phyloP scores from a whole-genome alignment of 495 filamentous ascomycete species.

The Daldinia bambusicola region DNA sequence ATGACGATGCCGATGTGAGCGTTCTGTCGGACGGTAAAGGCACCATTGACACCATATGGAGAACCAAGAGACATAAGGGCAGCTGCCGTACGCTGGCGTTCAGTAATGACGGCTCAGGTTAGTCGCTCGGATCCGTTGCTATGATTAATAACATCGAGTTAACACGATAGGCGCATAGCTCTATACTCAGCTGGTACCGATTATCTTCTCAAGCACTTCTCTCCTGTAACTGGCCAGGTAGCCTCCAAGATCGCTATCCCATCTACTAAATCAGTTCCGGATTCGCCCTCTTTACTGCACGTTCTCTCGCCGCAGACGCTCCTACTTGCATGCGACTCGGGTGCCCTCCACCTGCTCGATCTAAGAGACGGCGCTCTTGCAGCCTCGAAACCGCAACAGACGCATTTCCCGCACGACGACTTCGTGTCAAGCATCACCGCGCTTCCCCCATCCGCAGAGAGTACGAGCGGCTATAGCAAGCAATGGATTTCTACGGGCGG shows the following conservation, averaged over 20 bases:
- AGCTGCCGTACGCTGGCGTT: conserved; percentile 86
- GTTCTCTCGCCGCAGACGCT: conserved; percentile 86
- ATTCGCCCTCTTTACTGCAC: conserved; percentile 81
- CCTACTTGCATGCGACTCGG: conserved; percentile 89
- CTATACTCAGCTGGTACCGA: conserved; percentile 93
- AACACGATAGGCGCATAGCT: conserved; percentile 47
- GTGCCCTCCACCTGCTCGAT: conserved; percentile 89
- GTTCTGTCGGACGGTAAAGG: conserved; percentile 71
- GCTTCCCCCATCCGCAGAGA: conserved; percentile 77
- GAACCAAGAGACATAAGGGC: conserved; percentile 88
- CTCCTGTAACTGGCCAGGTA: conserved; percentile 80
- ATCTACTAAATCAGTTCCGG: conserved; percentile 55
- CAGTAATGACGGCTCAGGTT: conserved; percentile 74
- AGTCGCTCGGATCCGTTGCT: conserved; percentile 23
- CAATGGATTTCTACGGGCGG: conserved; percentile 94
- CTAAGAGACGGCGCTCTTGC: conserved; percentile 74
- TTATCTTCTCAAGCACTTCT: conserved; percentile 87
- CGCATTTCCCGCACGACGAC: conserved; percentile 87
- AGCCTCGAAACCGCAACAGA: conserved; percentile 71
- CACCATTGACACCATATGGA: conserved; percentile 85
- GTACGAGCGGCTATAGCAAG: conserved; percentile 85
- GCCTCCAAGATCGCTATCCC: conserved; percentile 78
- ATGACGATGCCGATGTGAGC: conserved; percentile 53
- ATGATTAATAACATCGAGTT: background rate
- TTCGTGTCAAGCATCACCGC: conserved; percentile 91